Conservation (phyloP, 192 early-diverging fungal species). For the Umbelopsis ramanniana region DNA sequence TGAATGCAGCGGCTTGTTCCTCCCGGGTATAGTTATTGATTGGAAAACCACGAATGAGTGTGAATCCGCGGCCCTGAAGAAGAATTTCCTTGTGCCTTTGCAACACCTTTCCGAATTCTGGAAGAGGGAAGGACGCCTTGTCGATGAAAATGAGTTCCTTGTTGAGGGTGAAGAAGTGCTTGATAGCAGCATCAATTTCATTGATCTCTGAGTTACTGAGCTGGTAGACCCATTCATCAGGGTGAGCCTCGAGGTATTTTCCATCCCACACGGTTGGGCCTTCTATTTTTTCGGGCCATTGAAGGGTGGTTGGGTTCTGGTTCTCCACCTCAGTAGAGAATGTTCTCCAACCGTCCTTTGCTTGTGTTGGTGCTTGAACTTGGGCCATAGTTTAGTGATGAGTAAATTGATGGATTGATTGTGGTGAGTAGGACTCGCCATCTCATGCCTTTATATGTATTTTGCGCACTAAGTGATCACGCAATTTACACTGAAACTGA, state of each 20-base stretch:
- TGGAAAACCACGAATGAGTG: constrained; percentile 36
- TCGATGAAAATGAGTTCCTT: constrained; percentile 18
- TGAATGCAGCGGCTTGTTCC: constrained; percentile 41
- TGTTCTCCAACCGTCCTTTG: constrained; percentile 19
- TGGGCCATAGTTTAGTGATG: background rate
- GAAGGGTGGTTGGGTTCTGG: background rate
- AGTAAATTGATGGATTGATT: background rate
- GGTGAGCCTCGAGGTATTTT: constrained; percentile 28
- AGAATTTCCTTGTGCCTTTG: constrained; percentile 22
- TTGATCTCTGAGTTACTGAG: constrained; percentile 31
- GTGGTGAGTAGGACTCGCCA: background rate
- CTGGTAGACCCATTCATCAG: constrained; percentile 40
- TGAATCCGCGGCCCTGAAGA: constrained; percentile 35
- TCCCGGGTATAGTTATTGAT: constrained; percentile 28
- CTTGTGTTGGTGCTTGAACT: background rate
- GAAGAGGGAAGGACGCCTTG: constrained; percentile 28
- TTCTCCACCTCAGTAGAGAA: constrained; percentile 23
- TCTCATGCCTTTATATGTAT: background rate
- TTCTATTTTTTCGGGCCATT: constrained; percentile 29
- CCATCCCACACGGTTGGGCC: constrained; percentile 41
- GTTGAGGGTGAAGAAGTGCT: constrained; percentile 32
- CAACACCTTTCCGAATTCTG: constrained; percentile 23
- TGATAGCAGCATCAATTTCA: constrained; percentile 38
- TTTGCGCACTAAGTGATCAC: constrained; percentile 6
- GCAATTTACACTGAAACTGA: constrained; percentile 17